These are phyloP conservation scores for Pistacia atlantica DNA, from an alignment of 345 rosid genomes.

Conservation along the genomic window DNA sequence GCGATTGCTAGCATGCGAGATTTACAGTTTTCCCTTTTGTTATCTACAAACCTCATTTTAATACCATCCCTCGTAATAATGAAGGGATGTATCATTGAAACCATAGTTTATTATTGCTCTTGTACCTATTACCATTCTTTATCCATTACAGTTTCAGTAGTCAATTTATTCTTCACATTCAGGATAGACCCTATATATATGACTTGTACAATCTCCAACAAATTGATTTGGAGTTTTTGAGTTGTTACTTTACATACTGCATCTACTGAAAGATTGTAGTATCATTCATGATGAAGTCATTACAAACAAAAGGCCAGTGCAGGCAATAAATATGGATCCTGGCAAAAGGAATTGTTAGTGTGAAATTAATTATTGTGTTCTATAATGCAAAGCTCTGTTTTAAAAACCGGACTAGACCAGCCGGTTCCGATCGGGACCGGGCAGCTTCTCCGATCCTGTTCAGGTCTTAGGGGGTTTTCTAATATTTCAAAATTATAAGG, in stretches of 20 bases:
- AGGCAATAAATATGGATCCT: too few species aligned
- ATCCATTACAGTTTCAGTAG: neutral
- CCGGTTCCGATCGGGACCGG: too few species aligned
- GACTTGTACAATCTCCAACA: neutral
- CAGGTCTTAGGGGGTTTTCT: too few species aligned
- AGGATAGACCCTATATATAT: neutral
- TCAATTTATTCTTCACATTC: neutral
- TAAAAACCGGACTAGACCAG: too few species aligned
- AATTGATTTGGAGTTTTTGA: neutral
- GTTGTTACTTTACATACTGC: neutral
- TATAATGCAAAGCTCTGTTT: too few species aligned
- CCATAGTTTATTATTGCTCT: neutral
- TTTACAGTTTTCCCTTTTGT: neutral
- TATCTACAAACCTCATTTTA: neutral
- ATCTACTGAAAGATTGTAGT: neutral
- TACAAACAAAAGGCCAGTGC: too few species aligned
- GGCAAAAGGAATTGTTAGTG: too few species aligned
- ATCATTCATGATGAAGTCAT: neutral
- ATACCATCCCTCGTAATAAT: neutral
- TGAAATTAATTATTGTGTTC: too few species aligned
- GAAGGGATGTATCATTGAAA: neutral
- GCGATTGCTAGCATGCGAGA: neutral
- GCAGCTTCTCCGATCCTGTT: too few species aligned
- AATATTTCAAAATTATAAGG: too few species aligned
- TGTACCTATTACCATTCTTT: conserved; percentile 11